Conservation (phyloP, 345 rosid genomes). For the Melaleuca quinquenervia region DNA sequence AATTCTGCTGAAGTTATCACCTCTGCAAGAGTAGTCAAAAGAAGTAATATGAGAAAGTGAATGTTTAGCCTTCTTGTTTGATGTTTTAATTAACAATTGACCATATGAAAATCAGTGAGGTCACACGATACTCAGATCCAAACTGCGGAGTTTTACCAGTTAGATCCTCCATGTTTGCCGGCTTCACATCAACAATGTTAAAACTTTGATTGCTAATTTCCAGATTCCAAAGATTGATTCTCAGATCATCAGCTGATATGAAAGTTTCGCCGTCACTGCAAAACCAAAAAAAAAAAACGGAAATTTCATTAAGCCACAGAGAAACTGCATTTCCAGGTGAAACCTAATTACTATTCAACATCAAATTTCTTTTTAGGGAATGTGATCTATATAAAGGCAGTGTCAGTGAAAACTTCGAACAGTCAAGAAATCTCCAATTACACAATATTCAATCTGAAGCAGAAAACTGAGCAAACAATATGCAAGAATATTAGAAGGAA, state of each 20-base stretch:
- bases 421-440: neutral
- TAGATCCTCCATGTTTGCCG: constrained; percentile 55
- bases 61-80: neutral
- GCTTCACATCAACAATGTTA: constrained; percentile 51
- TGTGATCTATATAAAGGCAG: neutral
- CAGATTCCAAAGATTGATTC: constrained; percentile 59
- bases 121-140: neutral
- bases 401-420: neutral
- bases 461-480: neutral
- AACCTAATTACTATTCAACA: neutral
- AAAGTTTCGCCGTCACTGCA: constrained; percentile 56
- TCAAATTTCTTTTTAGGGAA: neutral
- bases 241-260: constrained; percentile 58
- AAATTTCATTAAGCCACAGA: neutral
- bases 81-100: neutral
- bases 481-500: neutral
- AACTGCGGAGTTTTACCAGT: constrained; percentile 21
- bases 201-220: constrained; percentile 60
- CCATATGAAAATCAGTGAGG: neutral
- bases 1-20: constrained; percentile 99
- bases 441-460: neutral
- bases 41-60: neutral
- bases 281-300: neutral
- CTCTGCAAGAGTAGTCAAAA: constrained; percentile 42
- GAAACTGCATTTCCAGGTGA: neutral